These are phyloP conservation scores for Tetrapyrgos nigripes DNA, from an alignment of 1,284 basidiomycete genomes.

Conservation along the genomic window DNA sequence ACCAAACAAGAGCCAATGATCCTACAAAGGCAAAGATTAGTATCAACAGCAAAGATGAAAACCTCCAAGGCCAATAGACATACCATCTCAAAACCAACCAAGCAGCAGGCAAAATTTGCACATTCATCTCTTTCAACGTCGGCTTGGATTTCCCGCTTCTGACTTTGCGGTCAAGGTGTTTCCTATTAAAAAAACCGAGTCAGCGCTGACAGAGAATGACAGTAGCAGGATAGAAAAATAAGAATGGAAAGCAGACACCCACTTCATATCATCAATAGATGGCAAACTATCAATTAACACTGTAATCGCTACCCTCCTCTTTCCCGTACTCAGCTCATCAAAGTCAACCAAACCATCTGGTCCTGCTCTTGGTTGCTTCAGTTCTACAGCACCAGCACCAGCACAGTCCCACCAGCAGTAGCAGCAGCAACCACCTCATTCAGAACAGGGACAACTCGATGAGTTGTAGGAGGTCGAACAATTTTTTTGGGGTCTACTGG, in stretches of 20 bases:
- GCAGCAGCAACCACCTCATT: neutral
- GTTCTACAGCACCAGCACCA: constrained; percentile 3
- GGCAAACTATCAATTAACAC: constrained; percentile 54
- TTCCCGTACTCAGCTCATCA: constrained; percentile 43
- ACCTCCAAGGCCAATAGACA: constrained; percentile 14
- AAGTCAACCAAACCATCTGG: constrained; percentile 54
- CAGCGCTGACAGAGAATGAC: too few relatives aligned
- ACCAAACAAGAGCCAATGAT: constrained; percentile 71
- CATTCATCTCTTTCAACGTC: constrained; percentile 55
- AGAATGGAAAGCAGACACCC: neutral
- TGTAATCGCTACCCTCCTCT: constrained; percentile 55
- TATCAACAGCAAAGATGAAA: neutral
- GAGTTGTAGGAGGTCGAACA: neutral
- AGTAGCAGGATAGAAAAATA: neutral
- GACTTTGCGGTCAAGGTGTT: constrained; percentile 54
- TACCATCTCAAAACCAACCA: constrained; percentile 69
- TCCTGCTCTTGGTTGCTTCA: constrained; percentile 18
- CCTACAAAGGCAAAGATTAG: constrained; percentile 37
- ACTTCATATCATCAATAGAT: constrained; percentile 59
- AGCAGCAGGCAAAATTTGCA: constrained; percentile 54
- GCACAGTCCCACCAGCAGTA: neutral
- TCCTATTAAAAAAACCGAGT: constrained; percentile 25
- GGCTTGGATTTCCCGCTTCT: constrained; percentile 54
- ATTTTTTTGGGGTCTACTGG: constrained; percentile 25
- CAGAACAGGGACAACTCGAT: neutral